Base-by-base conservation (phyloP, 2,329 filamentous ascomycete species). In the Dothidotthia symphoricarpi region DNA sequence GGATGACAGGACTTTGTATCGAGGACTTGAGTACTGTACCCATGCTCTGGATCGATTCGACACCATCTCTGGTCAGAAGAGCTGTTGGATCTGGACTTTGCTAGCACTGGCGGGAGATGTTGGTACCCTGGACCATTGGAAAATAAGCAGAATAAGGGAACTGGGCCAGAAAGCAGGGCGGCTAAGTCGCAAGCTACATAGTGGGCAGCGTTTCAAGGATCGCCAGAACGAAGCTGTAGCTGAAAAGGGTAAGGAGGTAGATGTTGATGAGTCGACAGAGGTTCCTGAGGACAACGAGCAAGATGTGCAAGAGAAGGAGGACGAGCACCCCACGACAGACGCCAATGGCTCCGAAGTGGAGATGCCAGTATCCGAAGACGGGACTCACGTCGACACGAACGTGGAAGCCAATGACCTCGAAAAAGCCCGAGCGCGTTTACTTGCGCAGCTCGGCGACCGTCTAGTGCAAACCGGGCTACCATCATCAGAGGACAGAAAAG, bases 41-140 rank as follows among this genome's bases (percentile, higher is more conserved):
- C 55, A 86, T n/a, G 80, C 85, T 34, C 75, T 85, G 36, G 76
- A 75, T 30, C 76, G 75, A 33, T 78, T 77, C n/a, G 67, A 73
- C 15, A 74, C 76, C 19, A 71, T 88, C 19, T 73, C 80, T 16
- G 76, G 79, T 53, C 77, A 82, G 31, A 81, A 86, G 4, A 89
- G 88, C 43, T 76, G 81, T 12, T 97, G 91, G 91, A 72, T 87
- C 3, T 96, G 89, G 90, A 82, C 85, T 0, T 67, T 95, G 40
- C 72, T 96, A 29, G 88, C 86, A 3, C 78, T 82, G 40, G 75
- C 91, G 41, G 83, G 86, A 1, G 85, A 87, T 24, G 71, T 80
- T 8, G 88, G 88, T 1, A 82, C 86, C 63, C 71, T 96, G 62
- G 80, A 81, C 44, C 85, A 87, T 47, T 78, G 81, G 28, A 85